Evolutionary conservation across 2,329 filamentous ascomycete species (phyloP), one percentile per base, ranked within the genome.

Genomic region (Cladosporium cucumerinum): DNA sequence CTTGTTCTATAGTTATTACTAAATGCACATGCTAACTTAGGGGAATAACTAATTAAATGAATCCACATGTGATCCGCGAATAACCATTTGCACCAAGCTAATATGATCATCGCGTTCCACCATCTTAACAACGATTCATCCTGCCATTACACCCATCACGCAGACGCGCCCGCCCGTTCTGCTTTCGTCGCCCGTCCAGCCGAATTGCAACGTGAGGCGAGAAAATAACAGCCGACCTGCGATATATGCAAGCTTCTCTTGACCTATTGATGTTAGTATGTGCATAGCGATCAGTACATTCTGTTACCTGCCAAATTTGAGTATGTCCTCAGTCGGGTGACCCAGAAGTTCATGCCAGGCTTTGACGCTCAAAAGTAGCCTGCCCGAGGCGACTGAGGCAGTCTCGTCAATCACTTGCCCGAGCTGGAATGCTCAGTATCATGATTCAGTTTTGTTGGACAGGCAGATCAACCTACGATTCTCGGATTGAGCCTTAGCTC

Each of bases 281-380:
- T 5, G 28, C 12, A 10, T 21, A 16, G 10, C 28, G 3, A 34
- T 1, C 25, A 21, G 12, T 32, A 21, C 28, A 21, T 32, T 14
- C 26, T 11, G 28, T 36, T 25, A 11, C 58, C 12, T 51, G 14
- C 74, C 66, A 25, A 76, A 71, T 10, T 65, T 66, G 2, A 81
- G 80, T 75, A 86, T 69, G 55, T 82, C 78, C 18, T 77, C 72
- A 2, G 79, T 72, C 0, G 75, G 76, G 34, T 82, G 72, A 3
- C 82, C 82, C 7, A 85, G 74, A 2, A 85, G 70, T 26, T 84
- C 75, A 36, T 70, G 71, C 86, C 85, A 88, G 0, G 86, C 86
- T 2, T 75, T 64, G 18, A 81, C 75, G 5, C 80, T 82, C 76
- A 87, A 82, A 21, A 87, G 74, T 2, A 87, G 74, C 72, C 86